Evolutionary conservation across 306 rosid species (phyloP).

Genomic region (Quercus mongolica): DNA sequence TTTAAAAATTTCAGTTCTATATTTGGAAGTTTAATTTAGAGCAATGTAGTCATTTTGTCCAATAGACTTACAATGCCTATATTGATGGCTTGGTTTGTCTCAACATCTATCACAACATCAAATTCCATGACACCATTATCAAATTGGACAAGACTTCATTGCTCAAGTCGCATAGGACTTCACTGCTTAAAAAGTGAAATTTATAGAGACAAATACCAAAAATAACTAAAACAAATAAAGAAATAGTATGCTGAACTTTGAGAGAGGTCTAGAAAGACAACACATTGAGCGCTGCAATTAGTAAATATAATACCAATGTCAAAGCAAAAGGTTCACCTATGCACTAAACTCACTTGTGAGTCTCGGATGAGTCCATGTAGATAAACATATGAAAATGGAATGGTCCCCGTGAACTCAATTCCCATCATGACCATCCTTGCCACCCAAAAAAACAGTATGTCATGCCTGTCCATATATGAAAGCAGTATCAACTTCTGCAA

Average conservation of each 20-base stretch:
- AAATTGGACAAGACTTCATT: neutral
- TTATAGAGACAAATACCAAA: neutral
- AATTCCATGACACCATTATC: neutral
- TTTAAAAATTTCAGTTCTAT: neutral
- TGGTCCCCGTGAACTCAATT: constrained; percentile 82
- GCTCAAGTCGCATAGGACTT: neutral
- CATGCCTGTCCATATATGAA: constrained; percentile 67
- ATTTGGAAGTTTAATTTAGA: neutral
- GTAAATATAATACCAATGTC: constrained; percentile 12
- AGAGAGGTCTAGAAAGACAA: neutral
- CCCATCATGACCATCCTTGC: constrained; percentile 99
- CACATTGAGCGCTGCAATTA: constrained; percentile 7
- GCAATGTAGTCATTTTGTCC: neutral
- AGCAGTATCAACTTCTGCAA: constrained; percentile 13
- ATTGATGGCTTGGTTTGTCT: neutral
- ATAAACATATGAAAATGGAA: constrained; percentile 85
- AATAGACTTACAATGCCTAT: neutral
- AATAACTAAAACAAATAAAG: neutral
- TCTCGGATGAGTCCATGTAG: constrained; percentile 96
- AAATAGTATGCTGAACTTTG: neutral
- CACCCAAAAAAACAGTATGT: constrained; percentile 97
- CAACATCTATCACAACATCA: neutral
- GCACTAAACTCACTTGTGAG: constrained; percentile 61
- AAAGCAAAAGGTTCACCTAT: neutral
- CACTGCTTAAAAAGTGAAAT: neutral